A percentile compares a stretch with the other conserved stretches of the same genome.
Conservation (phyloP, 2,329 filamentous ascomycete genomes). For the Chrysosporium queenslandicum region DNA sequence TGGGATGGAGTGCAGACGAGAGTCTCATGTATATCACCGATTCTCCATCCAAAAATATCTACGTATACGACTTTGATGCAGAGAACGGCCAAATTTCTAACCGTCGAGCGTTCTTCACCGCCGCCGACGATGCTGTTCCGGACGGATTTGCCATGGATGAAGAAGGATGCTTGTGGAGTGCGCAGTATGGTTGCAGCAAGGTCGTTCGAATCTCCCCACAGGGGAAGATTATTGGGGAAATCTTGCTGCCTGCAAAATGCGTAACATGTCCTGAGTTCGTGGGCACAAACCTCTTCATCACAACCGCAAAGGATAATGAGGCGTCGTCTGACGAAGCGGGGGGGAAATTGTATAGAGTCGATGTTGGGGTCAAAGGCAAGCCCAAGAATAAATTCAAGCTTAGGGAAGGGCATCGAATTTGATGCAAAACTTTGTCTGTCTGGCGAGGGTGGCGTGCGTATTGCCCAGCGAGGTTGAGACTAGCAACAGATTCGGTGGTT, state of each 20-base stretch:
- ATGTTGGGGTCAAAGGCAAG: slow-evolving; percentile 61
- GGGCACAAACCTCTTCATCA: slow-evolving; percentile 66
- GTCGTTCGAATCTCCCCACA: slow-evolving; percentile 63
- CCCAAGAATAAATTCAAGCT: slow-evolving; percentile 52
- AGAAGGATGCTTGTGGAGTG: slow-evolving; percentile 74
- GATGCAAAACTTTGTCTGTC: background rate
- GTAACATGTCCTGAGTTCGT: slow-evolving; percentile 74
- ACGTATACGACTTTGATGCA: slow-evolving; percentile 62
- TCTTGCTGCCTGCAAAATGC: slow-evolving; percentile 66
- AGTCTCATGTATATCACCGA: slow-evolving; percentile 76
- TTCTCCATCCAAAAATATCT: slow-evolving; percentile 57
- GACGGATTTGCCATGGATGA: slow-evolving; percentile 79
- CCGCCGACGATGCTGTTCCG: slow-evolving; percentile 54
- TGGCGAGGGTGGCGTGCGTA: background rate
- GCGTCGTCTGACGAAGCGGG: slow-evolving; percentile 55
- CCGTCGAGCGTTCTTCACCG: slow-evolving; percentile 61
- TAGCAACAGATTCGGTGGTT: too few relatives aligned
- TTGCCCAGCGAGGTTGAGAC: too few relatives aligned
- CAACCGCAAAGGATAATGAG: slow-evolving; percentile 60
- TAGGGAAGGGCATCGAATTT: background rate
- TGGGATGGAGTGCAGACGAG: slow-evolving; percentile 65
- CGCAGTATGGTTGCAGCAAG: slow-evolving; percentile 66
- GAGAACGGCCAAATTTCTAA: slow-evolving; percentile 56
- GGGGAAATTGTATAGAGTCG: slow-evolving; percentile 64
- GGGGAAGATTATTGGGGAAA: slow-evolving; percentile 62